These are phyloP conservation scores for Trichosporon sp. DNA, from an alignment of 1,284 basidiomycete species.

Conservation along the genomic window DNA sequence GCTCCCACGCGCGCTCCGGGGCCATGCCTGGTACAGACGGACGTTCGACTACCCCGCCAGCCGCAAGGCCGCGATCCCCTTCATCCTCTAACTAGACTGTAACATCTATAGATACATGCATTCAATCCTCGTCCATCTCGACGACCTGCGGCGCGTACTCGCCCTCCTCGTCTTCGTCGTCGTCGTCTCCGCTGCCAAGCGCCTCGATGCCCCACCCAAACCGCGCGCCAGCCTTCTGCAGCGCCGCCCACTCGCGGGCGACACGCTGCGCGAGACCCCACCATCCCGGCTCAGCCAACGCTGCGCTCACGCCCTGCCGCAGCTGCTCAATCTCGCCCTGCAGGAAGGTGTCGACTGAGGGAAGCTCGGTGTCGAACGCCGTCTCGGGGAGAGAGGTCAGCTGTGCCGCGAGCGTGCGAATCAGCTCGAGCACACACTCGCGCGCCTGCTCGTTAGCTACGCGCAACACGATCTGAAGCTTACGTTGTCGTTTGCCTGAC, in stretches of 20 bases:
- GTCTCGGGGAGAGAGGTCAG: conserved; percentile 39
- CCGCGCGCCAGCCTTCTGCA: conserved; percentile 17
- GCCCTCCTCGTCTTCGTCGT: conserved; percentile 43
- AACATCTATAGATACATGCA: conserved; percentile 8
- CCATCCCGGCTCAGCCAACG: conserved; percentile 12
- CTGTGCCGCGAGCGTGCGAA: conserved; percentile 41
- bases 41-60: conserved; percentile 67
- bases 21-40: conserved; percentile 72
- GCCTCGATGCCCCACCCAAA: conserved; percentile 37
- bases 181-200: conserved; percentile 23
- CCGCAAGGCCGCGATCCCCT: conserved; percentile 63
- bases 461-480: background rate
- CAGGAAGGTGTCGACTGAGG: conserved; percentile 47
- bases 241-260: conserved; percentile 9
- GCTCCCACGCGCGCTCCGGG: conserved; percentile 71
- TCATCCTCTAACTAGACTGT: conserved; percentile 53
- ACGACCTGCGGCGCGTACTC: conserved; percentile 49
- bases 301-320: conserved; percentile 23
- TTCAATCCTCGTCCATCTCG: conserved; percentile 24
- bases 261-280: conserved; percentile 12
- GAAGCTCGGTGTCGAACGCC: conserved; percentile 49
- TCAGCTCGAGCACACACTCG: conserved; percentile 18
- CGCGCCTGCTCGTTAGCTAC: conserved; percentile 1
- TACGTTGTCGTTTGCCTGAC: background rate
- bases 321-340: conserved; percentile 42